Base-by-base conservation (phyloP, 2,329 filamentous ascomycete species). In the Colletotrichum endophyticum region DNA sequence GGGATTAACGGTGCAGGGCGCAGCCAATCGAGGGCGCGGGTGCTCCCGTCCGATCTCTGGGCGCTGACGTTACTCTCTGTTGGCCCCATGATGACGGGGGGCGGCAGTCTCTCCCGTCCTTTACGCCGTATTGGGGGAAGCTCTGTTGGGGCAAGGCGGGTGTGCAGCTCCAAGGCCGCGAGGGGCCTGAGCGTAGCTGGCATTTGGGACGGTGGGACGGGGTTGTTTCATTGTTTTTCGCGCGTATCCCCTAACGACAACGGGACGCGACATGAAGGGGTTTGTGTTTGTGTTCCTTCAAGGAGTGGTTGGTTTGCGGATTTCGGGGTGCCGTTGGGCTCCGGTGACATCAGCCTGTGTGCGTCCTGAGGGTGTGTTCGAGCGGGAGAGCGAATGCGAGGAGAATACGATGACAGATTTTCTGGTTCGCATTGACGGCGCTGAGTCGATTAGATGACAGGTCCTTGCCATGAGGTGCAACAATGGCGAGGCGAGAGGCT, bases 201-300 rank as follows among this genome's bases (percentile, higher is more conserved):
- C 73, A 76, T 67, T 62, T 73, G 67, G 39, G 61, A 75, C 49
- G 73, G 63, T 28, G 70, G 63, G 57, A 68, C 56, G 57, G 30
- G 25, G 12, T 53, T 61, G 73, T 76, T 76, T 76, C 70, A 76
- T 27, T 27, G 64, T 12, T 30, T 30, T 7, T 19, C 53, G 22
- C 16, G 25, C 28, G 66, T 53, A 61, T 39, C 34, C 28, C 34
- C 61, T 39, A 27, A 61, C 44, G 44, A 49, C n/a, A 3, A 44
- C 22, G 25, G 66, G 66, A 44, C 32, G 66, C 66, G 28, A 56
- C 66, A 25, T n/a, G 49, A 32, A 8, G 12, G 27, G 27, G 12
- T 16, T 25, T 22, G 32, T 32, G n/a, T n/a, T 44, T 39, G 15
- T n/a, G 30, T 49, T 39, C 30, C 13, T 13, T 19, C 36, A 72